phyloP scores from a whole-genome alignment of 106 monocot species.

The Dioscorea alata region DNA sequence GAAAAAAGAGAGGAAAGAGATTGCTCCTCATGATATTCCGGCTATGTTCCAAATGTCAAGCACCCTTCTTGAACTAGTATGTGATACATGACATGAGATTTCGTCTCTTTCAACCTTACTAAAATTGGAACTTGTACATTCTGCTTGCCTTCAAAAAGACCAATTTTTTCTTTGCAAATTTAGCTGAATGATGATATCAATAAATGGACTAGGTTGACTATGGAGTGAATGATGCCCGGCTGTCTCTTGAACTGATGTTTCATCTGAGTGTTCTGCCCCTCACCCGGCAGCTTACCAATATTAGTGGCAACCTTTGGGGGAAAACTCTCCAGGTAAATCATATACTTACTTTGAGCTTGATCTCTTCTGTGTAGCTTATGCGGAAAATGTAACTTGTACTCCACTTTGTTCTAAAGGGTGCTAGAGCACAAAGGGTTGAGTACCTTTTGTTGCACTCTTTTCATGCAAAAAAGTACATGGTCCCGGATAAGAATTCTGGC shows the following conservation, averaged over 20 bases:
- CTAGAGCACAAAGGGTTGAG: conserved; percentile 94
- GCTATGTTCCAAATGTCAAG: conserved; percentile 59
- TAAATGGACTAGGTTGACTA: conserved; percentile 55
- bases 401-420: conserved; percentile 46
- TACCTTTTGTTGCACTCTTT: conserved; percentile 85
- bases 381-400: neutral
- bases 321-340: conserved; percentile 84
- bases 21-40: conserved; percentile 85
- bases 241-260: conserved; percentile 93
- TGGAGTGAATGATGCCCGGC: conserved; percentile 91
- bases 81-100: conserved; percentile 3
- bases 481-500: conserved; percentile 68
- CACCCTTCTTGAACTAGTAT: conserved; percentile 77
- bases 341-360: neutral
- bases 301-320: conserved; percentile 95
- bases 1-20: conserved; percentile 72
- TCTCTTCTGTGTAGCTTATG: neutral
- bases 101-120: neutral
- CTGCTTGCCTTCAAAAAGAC: neutral
- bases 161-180: neutral
- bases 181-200: conserved; percentile 5
- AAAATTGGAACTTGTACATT: neutral
- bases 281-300: conserved; percentile 85
- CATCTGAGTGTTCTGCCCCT: conserved; percentile 90
- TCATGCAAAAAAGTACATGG: conserved; percentile 85